Conservation (phyloP, 1,284 basidiomycete species). For the Leccinum subspadiceum region DNA sequence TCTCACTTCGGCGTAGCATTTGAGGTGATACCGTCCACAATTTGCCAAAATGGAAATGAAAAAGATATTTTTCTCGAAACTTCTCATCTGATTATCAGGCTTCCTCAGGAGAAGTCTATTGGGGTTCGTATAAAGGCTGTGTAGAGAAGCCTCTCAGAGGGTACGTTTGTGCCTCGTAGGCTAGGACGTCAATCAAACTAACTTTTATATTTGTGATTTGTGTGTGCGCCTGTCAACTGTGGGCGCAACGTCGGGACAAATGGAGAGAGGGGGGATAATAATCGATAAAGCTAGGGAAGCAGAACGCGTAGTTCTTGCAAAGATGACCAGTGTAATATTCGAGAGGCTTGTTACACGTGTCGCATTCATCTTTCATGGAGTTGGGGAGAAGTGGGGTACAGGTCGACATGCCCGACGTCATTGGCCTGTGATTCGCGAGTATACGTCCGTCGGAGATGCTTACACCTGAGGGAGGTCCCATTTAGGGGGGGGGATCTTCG, state of each 20-base stretch:
- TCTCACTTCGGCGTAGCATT: neutral
- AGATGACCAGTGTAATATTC: too few relatives aligned
- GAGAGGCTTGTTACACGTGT: too few relatives aligned
- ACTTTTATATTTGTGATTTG: neutral
- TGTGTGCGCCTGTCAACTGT: neutral
- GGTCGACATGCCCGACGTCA: neutral
- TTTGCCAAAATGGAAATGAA: neutral
- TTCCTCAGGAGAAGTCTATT: neutral
- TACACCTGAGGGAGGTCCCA: neutral
- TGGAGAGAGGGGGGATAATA: neutral
- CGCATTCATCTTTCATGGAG: too few relatives aligned
- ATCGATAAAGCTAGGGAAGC: neutral
- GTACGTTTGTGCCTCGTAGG: neutral
- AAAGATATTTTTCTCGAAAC: neutral
- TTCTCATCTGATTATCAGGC: neutral
- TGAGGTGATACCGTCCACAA: neutral
- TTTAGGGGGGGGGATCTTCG: slow-evolving; percentile 5
- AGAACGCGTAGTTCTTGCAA: too few relatives aligned
- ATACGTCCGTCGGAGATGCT: neutral
- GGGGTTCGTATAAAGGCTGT: neutral
- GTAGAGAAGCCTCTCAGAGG: neutral
- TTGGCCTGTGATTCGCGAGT: neutral
- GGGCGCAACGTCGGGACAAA: neutral
- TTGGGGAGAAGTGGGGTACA: too few relatives aligned
- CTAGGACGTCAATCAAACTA: neutral